Conservation (phyloP, 2,329 filamentous ascomycete species). For the Pseudopyricularia cyperi region DNA sequence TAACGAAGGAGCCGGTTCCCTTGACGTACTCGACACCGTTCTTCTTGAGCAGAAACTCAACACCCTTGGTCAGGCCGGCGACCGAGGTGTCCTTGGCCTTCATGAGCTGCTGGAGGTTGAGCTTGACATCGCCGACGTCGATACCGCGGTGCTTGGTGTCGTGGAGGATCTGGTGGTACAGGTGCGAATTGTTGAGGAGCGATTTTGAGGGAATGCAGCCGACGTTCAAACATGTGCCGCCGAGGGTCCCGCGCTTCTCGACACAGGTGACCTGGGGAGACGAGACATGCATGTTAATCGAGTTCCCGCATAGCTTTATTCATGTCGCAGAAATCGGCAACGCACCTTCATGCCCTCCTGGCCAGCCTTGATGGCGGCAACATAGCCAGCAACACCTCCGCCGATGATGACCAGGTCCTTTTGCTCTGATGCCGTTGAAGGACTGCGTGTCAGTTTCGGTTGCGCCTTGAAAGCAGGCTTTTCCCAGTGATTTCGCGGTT, state of each 20-base stretch:
- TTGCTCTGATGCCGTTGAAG: constrained; percentile 49
- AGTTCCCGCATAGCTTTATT: background rate
- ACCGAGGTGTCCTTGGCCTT: constrained; percentile 96
- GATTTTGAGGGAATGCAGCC: constrained; percentile 99
- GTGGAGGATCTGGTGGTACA: constrained; percentile 94
- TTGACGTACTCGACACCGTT: constrained; percentile 98
- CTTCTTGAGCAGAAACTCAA: constrained; percentile 98
- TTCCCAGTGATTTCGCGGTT: background rate
- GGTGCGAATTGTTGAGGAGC: constrained; percentile 97
- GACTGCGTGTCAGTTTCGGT: background rate
- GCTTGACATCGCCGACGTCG: constrained; percentile 91
- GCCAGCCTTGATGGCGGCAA: constrained; percentile 96
- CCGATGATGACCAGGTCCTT: constrained; percentile 97
- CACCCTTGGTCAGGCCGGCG: constrained; percentile 79
- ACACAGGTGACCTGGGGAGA: constrained; percentile 72
- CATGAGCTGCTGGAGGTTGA: constrained; percentile 94
- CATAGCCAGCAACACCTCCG: constrained; percentile 95
- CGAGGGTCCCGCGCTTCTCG: constrained; percentile 91
- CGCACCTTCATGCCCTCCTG: constrained; percentile 90
- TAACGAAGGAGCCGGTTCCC: constrained; percentile 75
- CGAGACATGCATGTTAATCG: background rate
- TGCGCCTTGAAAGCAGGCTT: background rate
- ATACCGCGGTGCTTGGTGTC: constrained; percentile 96
- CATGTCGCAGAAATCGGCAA: background rate
- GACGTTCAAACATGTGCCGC: constrained; percentile 96